Percentiles rank a stretch among this genome's conserved stretches.
Evolutionary conservation across 2,329 filamentous ascomycete genomes (phyloP).

Genomic region (Harringtonia lauricola): DNA sequence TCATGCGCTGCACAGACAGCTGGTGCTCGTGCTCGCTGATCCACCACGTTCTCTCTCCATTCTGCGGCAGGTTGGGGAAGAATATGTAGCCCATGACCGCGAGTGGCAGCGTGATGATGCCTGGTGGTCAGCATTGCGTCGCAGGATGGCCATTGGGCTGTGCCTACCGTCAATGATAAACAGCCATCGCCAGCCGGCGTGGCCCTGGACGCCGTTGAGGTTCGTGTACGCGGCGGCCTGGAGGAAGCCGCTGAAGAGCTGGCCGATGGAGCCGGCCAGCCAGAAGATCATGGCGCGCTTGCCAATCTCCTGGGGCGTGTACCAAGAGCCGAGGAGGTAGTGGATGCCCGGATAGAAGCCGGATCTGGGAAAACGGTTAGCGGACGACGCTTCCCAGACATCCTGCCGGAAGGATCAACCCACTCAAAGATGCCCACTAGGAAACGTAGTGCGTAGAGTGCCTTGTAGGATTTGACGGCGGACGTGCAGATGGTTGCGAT

Average conservation of each 20-base stretch:
- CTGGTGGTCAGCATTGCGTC: constrained; percentile 16
- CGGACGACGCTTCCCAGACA: background rate
- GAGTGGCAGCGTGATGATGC: constrained; percentile 27
- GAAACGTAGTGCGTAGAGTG: constrained; percentile 37
- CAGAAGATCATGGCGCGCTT: constrained; percentile 55
- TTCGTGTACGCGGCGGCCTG: constrained; percentile 40
- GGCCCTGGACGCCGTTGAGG: constrained; percentile 34
- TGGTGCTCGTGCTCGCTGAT: constrained; percentile 22
- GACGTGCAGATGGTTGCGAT: constrained; percentile 13
- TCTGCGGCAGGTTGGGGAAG: constrained; percentile 37
- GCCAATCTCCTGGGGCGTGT: constrained; percentile 47
- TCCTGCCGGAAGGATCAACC: constrained; percentile 11
- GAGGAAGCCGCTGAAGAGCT: constrained; percentile 24
- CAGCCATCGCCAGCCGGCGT: constrained; percentile 41
- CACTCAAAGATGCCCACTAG: constrained; percentile 44
- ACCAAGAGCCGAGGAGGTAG: constrained; percentile 42
- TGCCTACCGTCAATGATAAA: too few species aligned
- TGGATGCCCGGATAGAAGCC: constrained; percentile 42
- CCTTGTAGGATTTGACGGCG: constrained; percentile 14
- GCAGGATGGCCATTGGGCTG: too few species aligned
- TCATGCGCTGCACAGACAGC: constrained; percentile 20
- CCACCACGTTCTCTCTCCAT: constrained; percentile 23
- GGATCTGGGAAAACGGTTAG: too few species aligned
- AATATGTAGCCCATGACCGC: constrained; percentile 37
- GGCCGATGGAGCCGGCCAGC: constrained; percentile 41